These are phyloP conservation scores for Withania somnifera DNA, from an alignment of 305 asterid species.

Conservation along the genomic window DNA sequence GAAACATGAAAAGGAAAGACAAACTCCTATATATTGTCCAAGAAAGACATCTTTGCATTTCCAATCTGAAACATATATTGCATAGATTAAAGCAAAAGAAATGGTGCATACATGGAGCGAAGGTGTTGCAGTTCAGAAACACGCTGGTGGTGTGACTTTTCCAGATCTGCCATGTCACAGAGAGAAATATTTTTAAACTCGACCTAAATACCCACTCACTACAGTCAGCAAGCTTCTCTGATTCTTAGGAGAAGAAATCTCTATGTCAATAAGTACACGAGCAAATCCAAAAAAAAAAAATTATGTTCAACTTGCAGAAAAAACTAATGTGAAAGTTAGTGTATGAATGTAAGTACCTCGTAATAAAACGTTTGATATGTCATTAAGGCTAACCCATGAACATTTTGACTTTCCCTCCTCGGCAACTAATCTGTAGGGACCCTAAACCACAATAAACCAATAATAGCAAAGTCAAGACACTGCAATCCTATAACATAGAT, in stretches of 20 bases:
- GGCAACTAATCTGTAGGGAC: constrained; percentile 91
- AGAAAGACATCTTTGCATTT: not conserved
- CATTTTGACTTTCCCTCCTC: constrained; percentile 98
- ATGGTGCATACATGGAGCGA: constrained; percentile 72
- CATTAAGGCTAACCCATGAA: constrained; percentile 94
- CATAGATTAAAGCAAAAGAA: not conserved
- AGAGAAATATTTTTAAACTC: not conserved
- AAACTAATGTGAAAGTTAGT: not conserved
- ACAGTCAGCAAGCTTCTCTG: not conserved
- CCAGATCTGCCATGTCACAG: constrained; percentile 46
- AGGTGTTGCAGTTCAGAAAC: constrained; percentile 93
- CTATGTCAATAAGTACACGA: not conserved
- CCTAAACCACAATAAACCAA: constrained; percentile 32
- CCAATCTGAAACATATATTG: not conserved
- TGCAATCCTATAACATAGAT: not conserved
- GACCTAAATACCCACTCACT: not conserved
- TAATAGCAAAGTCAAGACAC: not conserved
- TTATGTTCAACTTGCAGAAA: not conserved
- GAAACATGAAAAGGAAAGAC: not conserved
- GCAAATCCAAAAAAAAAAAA: not conserved
- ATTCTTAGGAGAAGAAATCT: not conserved
- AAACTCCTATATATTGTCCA: not conserved
- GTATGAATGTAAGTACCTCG: constrained; percentile 44
- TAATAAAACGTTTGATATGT: constrained; percentile 69
- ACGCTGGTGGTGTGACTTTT: constrained; percentile 86